Evolutionary conservation across 768 basidiomycete species (phyloP), one percentile per base, ranked within the genome.

Genomic region (Cyclocybe aegerita): DNA sequence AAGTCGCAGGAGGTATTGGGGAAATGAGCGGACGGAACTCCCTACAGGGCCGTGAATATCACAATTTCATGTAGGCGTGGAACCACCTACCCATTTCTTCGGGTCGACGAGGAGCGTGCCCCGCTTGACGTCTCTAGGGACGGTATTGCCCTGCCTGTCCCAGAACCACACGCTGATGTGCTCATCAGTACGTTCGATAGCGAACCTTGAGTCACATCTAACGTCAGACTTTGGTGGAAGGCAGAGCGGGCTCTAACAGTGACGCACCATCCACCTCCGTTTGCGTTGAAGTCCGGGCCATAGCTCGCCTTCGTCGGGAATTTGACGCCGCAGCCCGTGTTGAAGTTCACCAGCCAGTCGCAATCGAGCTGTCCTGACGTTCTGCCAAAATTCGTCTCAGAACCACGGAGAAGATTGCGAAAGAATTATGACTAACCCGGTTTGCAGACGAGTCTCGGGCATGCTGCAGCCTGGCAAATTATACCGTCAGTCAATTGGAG

Each of bases 161-260:
- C 83, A 87, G 69, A 83, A 85, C 78, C 81, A 87, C 32, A 84
- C 70, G 49, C 77, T 80, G 57, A 87, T 78, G 55, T 71, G 74
- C 9, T 50, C 54, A 9, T 65, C 54, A 1, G 78, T 76, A 36
- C 82, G 75, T 58, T 82, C 80, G 57, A 83, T 69, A 1, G 78
- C 84, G 59, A 76, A 82, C 73, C 76, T 81, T 16, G 31, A 9
- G 40, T 15, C 7, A n/a, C 12, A 33, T 8, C 43, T 5, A 43
- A 10, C 15, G 23, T 12, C 7, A 7, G 43, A 8, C 8, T 15
- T 14, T 34, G 4, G 31, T 42, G 3, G 14, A 12, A 35, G 33
- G 4, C 4, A 23, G 16, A 53, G 3, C 11, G 29, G 6, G 23
- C 14, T 14, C 9, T 14, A 12, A 30, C 32, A 8, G 60, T 54